These are phyloP conservation scores for Mucor plumbeus DNA, from an alignment of 371 early-diverging fungal genomes.

Conservation along the genomic window DNA sequence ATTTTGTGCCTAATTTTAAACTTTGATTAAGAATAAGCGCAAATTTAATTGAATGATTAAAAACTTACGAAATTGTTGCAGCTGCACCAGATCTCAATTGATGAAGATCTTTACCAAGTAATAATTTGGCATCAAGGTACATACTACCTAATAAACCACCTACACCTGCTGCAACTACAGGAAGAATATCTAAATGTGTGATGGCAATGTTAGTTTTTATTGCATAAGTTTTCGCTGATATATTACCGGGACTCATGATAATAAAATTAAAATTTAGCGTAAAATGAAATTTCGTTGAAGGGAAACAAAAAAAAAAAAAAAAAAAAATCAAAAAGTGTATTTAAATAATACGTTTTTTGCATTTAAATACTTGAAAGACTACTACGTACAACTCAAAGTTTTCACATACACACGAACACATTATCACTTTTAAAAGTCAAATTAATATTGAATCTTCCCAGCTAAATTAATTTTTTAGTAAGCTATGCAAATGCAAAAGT, in stretches of 20 bases:
- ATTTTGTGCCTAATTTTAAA: slow-evolving; percentile 13
- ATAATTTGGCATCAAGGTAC: slow-evolving; percentile 36
- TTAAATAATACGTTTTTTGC: neutral
- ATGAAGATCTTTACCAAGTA: slow-evolving; percentile 29
- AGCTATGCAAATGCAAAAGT: slow-evolving; percentile 6
- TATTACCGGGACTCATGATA: slow-evolving; percentile 1
- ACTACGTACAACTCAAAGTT: neutral
- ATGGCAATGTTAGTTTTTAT: neutral
- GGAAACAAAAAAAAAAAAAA: neutral
- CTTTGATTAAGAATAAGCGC: neutral
- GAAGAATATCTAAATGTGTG: slow-evolving; percentile 14
- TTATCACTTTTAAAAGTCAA: slow-evolving; percentile 4
- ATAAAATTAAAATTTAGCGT: neutral
- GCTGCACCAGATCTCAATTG: slow-evolving; percentile 27
- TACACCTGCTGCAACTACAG: slow-evolving; percentile 28
- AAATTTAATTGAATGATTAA: neutral
- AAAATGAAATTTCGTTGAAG: too few species aligned
- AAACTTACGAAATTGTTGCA: slow-evolving; percentile 19
- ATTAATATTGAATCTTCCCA: neutral
- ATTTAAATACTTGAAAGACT: neutral
- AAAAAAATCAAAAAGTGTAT: slow-evolving; percentile 1
- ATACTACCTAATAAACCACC: slow-evolving; percentile 33
- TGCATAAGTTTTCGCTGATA: neutral
- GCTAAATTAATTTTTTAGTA: neutral
- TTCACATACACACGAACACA: slow-evolving; percentile 8